Evolutionary conservation across 371 early-diverging fungal genomes (phyloP).

Genomic region (Circinella umbellata): DNA sequence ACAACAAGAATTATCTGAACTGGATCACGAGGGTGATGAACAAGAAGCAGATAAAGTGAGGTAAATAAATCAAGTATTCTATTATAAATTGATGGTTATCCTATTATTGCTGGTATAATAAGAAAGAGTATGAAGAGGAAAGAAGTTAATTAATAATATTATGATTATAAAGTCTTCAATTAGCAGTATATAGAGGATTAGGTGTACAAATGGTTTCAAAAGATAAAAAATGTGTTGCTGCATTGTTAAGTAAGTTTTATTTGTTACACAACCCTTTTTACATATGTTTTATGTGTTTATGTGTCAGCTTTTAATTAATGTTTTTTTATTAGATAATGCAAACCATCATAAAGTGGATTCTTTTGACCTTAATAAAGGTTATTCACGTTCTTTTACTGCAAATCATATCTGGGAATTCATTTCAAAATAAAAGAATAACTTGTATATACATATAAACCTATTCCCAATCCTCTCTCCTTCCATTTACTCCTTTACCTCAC

Average conservation of each 20-base stretch:
- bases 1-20: background rate
- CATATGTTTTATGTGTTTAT: background rate
- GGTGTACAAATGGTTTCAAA: background rate
- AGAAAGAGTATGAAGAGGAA: background rate
- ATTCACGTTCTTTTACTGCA: background rate
- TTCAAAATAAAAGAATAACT: background rate
- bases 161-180: background rate
- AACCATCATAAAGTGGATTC: background rate
- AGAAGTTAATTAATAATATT: background rate
- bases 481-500: too few relatives aligned
- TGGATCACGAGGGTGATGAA: background rate
- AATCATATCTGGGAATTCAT: background rate
- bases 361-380: background rate
- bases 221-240: background rate
- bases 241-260: constrained; percentile 1
- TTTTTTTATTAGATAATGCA: background rate
- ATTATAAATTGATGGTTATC: too few relatives aligned
- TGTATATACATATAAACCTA: background rate
- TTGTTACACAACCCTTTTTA: background rate
- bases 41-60: background rate
- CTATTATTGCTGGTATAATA: background rate
- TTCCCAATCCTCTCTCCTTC: background rate
- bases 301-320: background rate
- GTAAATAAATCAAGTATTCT: background rate
- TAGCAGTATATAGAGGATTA: background rate